Evolutionary conservation across 2,329 filamentous ascomycete species (phyloP).

Genomic region (Colletotrichum viniferum): DNA sequence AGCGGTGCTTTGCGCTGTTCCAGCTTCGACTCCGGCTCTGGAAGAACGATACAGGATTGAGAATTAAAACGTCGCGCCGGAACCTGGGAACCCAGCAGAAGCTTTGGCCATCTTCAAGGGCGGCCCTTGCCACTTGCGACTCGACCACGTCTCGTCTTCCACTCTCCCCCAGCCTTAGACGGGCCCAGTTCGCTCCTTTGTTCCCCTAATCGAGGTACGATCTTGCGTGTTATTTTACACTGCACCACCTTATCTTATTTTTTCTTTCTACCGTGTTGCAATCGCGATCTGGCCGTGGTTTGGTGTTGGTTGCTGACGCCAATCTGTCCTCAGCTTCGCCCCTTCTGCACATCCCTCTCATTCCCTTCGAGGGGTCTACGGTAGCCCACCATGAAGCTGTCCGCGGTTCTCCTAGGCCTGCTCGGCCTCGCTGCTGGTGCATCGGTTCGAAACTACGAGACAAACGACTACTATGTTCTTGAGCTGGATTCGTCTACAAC

Average conservation of each 20-base stretch:
- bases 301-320: slow-evolving; percentile 2
- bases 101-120: slow-evolving; percentile 20
- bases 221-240: neutral
- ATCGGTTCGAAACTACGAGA: slow-evolving; percentile 72
- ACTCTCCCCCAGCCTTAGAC: slow-evolving; percentile 9
- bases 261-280: neutral
- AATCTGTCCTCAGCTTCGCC: neutral
- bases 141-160: slow-evolving; percentile 19
- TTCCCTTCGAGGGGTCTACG: slow-evolving; percentile 16
- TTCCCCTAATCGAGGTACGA: slow-evolving; percentile 16
- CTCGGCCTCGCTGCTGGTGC: slow-evolving; percentile 52
- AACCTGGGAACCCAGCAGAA: neutral
- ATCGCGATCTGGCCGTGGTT: neutral
- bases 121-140: slow-evolving; percentile 19
- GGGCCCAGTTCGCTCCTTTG: slow-evolving; percentile 11
- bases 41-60: neutral
- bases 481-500: slow-evolving; percentile 72
- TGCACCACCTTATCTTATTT: neutral
- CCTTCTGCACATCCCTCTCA: neutral
- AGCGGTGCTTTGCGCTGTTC: neutral
- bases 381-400: slow-evolving; percentile 50
- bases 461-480: slow-evolving; percentile 91
- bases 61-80: neutral
- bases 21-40: neutral
- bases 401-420: slow-evolving; percentile 57